Evolutionary conservation across 2,329 filamentous ascomycete genomes (phyloP).

Genomic region (Hymenoscyphus repandus): DNA sequence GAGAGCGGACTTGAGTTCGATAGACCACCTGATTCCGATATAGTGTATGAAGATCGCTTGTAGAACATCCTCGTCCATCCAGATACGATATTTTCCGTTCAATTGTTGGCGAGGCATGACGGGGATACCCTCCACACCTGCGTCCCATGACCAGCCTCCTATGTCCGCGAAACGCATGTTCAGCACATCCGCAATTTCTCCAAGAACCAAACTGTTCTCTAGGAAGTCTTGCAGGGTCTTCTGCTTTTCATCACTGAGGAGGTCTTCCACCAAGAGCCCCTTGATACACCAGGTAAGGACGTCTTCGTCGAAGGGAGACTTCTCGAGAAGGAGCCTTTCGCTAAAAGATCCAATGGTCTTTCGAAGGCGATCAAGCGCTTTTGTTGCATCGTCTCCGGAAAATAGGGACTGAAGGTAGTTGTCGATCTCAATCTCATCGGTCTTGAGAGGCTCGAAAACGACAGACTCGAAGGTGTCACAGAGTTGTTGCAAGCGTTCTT

Average conservation of each 20-base stretch:
- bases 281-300: constrained; percentile 40
- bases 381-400: constrained; percentile 32
- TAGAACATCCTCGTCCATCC: constrained; percentile 52
- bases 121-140: constrained; percentile 33
- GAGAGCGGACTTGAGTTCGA: constrained; percentile 38
- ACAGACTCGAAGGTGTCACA: constrained; percentile 50
- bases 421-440: constrained; percentile 39
- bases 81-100: constrained; percentile 53
- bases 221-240: constrained; percentile 43
- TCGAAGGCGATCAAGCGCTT: constrained; percentile 37
- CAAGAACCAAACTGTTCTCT: constrained; percentile 40
- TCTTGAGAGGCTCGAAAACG: constrained; percentile 43
- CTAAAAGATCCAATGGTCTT: constrained; percentile 8
- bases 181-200: constrained; percentile 49
- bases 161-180: constrained; percentile 48
- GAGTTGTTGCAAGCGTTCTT: constrained; percentile 39
- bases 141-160: constrained; percentile 44
- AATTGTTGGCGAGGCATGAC: constrained; percentile 47
- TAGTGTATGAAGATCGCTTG: constrained; percentile 48
- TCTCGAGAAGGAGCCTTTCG: neutral
- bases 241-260: constrained; percentile 45
- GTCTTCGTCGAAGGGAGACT: constrained; percentile 31
- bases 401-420: constrained; percentile 48
- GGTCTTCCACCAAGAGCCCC: constrained; percentile 42
- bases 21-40: constrained; percentile 44